A percentile compares a stretch with the other conserved stretches of the same genome.
These are phyloP conservation scores for Neurospora terricola DNA, from an alignment of 495 filamentous ascomycete genomes.

Conservation along the genomic window DNA sequence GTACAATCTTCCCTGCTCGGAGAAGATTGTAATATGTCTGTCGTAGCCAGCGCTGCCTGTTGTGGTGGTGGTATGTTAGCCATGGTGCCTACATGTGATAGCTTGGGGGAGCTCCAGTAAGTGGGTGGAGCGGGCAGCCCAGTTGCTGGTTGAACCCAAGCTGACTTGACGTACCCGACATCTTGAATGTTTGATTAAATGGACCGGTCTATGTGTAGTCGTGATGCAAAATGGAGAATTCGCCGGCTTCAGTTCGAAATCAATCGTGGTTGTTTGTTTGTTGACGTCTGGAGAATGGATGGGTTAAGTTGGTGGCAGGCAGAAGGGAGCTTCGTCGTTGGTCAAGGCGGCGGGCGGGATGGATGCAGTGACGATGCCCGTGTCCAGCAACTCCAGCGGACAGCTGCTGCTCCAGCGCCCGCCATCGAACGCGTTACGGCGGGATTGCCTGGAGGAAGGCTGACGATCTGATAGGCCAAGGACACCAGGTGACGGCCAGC, in stretches of 20 bases:
- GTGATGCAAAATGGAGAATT: not conserved
- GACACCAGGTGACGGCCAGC: not conserved
- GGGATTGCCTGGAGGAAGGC: slow-evolving; percentile 31
- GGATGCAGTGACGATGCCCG: not conserved
- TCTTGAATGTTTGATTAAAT: slow-evolving; percentile 23
- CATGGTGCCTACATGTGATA: slow-evolving; percentile 2
- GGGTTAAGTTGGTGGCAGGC: slow-evolving; percentile 9
- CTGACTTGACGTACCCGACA: slow-evolving; percentile 32
- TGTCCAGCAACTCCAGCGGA: slow-evolving; percentile 3
- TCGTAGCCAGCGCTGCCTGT: slow-evolving; percentile 93
- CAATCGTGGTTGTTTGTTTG: not conserved
- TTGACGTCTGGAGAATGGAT: slow-evolving; percentile 2
- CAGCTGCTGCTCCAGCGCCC: slow-evolving; percentile 15
- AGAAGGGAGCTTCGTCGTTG: slow-evolving; percentile 23
- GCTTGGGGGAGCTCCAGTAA: not conserved
- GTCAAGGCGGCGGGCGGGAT: slow-evolving; percentile 1
- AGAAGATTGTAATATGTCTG: slow-evolving; percentile 99
- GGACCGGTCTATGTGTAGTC: not conserved
- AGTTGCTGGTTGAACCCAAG: slow-evolving; percentile 11
- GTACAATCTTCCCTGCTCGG: slow-evolving; percentile 93
- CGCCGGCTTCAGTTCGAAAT: not conserved
- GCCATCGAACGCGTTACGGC: slow-evolving; percentile 27
- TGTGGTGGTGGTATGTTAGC: slow-evolving; percentile 12
- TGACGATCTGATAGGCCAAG: slow-evolving; percentile 5
- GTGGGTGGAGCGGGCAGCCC: slow-evolving; percentile 15